Conservation (phyloP, 306 rosid species). For the Citrullus mucosospermus region DNA sequence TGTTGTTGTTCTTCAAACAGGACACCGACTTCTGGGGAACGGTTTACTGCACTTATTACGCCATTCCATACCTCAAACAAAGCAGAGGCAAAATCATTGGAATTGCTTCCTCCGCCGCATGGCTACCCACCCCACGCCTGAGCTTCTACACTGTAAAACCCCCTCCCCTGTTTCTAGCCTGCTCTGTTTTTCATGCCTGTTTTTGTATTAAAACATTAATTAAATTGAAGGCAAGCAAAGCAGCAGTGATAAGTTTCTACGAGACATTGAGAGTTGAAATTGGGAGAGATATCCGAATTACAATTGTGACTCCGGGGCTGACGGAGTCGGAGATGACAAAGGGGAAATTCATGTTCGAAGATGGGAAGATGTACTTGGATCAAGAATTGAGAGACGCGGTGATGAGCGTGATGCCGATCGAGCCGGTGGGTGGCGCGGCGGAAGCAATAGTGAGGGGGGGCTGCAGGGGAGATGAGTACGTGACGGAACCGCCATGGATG, state of each 20-base stretch:
- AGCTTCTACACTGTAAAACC: slow-evolving; percentile 22
- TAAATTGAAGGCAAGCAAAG: slow-evolving; percentile 44
- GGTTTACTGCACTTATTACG: slow-evolving; percentile 34
- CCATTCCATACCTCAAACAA: slow-evolving; percentile 41
- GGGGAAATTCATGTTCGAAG: slow-evolving; percentile 40
- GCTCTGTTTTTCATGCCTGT: background rate
- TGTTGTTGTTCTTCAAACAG: slow-evolving; percentile 11
- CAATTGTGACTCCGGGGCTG: slow-evolving; percentile 47
- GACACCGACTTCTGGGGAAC: slow-evolving; percentile 61
- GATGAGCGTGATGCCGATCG: slow-evolving; percentile 29
- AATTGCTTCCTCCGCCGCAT: slow-evolving; percentile 42
- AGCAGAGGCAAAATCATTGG: slow-evolving; percentile 44
- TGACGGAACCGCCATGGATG: slow-evolving; percentile 46
- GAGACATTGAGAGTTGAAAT: slow-evolving; percentile 47
- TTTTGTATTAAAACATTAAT: background rate
- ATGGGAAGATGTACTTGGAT: slow-evolving; percentile 32
- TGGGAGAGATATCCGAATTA: slow-evolving; percentile 46
- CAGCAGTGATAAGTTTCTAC: slow-evolving; percentile 42
- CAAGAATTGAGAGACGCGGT: slow-evolving; percentile 39
- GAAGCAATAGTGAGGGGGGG: slow-evolving; percentile 35
- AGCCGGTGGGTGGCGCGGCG: slow-evolving; percentile 24
- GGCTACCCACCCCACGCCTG: slow-evolving; percentile 38
- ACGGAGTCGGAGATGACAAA: slow-evolving; percentile 48
- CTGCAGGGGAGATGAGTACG: slow-evolving; percentile 33
- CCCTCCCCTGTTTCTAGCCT: background rate